A percentile compares a stretch with the other conserved stretches of the same genome.
Conservation (phyloP, 441 rosid genomes). For the Pelargonium cotyledonis region DNA sequence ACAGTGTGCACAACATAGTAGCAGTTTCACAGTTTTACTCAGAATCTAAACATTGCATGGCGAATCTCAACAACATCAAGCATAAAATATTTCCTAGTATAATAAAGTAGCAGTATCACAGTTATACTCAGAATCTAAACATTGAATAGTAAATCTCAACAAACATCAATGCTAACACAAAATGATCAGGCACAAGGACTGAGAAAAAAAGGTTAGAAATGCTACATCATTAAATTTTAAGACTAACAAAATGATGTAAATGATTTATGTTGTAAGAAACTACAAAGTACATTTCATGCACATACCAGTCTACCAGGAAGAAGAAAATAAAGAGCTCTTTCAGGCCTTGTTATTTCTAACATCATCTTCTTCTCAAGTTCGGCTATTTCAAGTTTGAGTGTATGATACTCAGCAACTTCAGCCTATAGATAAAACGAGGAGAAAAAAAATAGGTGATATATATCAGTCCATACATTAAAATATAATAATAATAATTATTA, state of each 20-base stretch:
- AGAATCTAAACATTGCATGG: not conserved
- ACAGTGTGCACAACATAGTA: not conserved
- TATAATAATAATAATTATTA: not conserved
- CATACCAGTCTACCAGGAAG: conserved; percentile 10
- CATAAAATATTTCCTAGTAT: not conserved
- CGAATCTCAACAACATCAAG: not conserved
- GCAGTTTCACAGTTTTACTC: not conserved
- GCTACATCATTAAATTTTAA: not conserved
- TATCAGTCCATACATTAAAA: not conserved
- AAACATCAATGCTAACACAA: not conserved
- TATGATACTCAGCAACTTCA: conserved; percentile 87
- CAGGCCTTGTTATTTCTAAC: conserved; percentile 91
- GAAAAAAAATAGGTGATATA: not conserved
- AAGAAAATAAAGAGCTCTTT: conserved; percentile 21
- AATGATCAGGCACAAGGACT: too few relatives aligned
- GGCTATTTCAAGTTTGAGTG: conserved; percentile 72
- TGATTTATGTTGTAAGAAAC: not conserved
- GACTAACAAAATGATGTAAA: not conserved
- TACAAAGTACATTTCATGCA: not conserved
- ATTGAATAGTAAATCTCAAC: not conserved
- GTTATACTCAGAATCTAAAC: not conserved
- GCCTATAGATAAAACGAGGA: conserved; percentile 36
- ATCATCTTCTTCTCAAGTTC: conserved; percentile 87
- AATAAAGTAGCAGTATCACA: not conserved
- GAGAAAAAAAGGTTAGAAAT: not conserved